These are phyloP conservation scores for Pisolithus microcarpus DNA, from an alignment of 768 basidiomycete genomes.

Conservation along the genomic window DNA sequence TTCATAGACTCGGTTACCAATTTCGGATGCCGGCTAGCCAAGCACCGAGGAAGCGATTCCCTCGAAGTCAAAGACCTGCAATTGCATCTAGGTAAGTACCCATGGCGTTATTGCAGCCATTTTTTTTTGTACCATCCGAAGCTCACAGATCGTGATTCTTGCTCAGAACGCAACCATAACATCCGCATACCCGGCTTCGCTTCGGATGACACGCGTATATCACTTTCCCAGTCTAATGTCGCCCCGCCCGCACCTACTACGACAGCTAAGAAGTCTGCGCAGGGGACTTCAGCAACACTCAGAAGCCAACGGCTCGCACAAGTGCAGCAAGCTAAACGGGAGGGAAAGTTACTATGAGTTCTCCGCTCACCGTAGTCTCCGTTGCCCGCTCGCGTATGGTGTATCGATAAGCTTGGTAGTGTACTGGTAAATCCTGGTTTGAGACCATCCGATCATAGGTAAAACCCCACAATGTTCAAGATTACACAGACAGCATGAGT, in stretches of 20 bases:
- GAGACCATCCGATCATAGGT: neutral
- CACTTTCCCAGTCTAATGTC: slow-evolving; percentile 61
- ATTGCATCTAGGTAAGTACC: slow-evolving; percentile 71
- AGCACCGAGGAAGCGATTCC: slow-evolving; percentile 82
- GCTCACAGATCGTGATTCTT: neutral
- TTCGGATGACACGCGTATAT: slow-evolving; percentile 83
- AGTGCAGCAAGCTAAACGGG: slow-evolving; percentile 77
- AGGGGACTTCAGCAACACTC: slow-evolving; percentile 57
- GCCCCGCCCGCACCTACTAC: slow-evolving; percentile 45
- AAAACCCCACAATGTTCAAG: too few relatives aligned
- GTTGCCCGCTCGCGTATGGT: neutral
- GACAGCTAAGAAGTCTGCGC: slow-evolving; percentile 55
- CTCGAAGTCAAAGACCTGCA: slow-evolving; percentile 94
- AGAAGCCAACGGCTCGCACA: slow-evolving; percentile 71
- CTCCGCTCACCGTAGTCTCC: neutral
- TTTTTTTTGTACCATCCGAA: neutral
- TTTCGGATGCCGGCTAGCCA: slow-evolving; percentile 86
- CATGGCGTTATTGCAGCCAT: neutral
- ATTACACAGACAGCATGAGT: too few relatives aligned
- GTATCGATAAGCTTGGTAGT: neutral
- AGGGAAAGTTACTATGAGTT: slow-evolving; percentile 62
- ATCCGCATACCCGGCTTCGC: slow-evolving; percentile 94
- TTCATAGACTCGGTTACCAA: slow-evolving; percentile 95
- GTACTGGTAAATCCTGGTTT: neutral
- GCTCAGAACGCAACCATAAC: slow-evolving; percentile 85